Evolutionary conservation across 768 basidiomycete species (phyloP), one percentile per base, ranked within the genome.

Genomic region (Naganishia antarctica): DNA sequence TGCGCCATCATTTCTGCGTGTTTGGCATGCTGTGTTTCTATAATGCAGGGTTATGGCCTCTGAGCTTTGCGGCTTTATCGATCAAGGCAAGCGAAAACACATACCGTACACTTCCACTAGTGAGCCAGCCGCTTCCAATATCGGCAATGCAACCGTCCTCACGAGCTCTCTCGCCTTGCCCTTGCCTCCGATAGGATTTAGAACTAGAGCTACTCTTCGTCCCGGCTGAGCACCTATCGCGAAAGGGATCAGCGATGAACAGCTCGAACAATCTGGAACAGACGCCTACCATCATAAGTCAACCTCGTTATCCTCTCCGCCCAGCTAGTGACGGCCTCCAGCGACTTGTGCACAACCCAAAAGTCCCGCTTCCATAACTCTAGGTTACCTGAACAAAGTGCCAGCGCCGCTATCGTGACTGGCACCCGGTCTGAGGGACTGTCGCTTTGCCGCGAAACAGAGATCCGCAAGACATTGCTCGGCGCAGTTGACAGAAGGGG

Each of bases 111-210:
- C 50, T 9, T 76, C 72, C 0, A 76, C 67, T 11, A 51, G 45
- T 49, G 72, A 73, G 25, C 76, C 76, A 7, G 75, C 75, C 1
- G 76, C 73, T 53, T 76, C 67, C 4, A 77, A 50, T 12, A 78
- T 70, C 11, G 77, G 77, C 46, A 75, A 28, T 6, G 75, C 74
- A 0, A 66, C 64, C n/a, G 70, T 63, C 26, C 70, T 70, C 18
- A 74, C 71, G 1, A 74, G 67, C 7, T 53, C 62, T 41, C 62
- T 69, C 3, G 72, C 71, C 51, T 77, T 77, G 1, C 76, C 76
- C 47, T 77, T 78, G 0, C 77, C 77, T 50, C 77, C 76, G 6
- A 77, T 68, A 25, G 77, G 77, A 60, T 78, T 78, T 61, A 77
- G 71, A 2, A 78, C 57, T 0, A 78, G 41, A 26, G 75, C 53